Evolutionary conservation across 805 yeast genomes (phyloP).

Genomic region (Candida sanyiensis): DNA sequence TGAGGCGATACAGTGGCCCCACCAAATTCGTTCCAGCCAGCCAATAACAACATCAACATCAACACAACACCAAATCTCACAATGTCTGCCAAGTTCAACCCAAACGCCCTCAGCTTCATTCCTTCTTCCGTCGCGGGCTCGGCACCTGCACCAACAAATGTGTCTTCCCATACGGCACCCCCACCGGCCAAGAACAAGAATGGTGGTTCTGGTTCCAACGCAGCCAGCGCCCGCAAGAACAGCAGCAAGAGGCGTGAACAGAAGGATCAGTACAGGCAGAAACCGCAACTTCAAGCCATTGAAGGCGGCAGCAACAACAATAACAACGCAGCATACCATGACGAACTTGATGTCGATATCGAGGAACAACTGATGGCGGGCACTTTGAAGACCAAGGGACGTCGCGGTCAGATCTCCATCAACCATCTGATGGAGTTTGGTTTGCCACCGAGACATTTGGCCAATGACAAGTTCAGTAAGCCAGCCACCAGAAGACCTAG

Average conservation of each 20-base stretch:
- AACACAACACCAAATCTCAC: neutral
- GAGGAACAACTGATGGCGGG: conserved; percentile 32
- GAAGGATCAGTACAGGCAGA: conserved; percentile 5
- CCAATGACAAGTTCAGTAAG: conserved; percentile 8
- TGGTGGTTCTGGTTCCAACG: conserved; percentile 5
- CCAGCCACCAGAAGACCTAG: conserved; percentile 23
- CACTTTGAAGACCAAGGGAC: conserved; percentile 30
- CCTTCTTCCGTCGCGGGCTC: conserved; percentile 12
- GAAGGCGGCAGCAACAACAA: neutral
- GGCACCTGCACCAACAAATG: conserved; percentile 5
- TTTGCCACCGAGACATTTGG: conserved; percentile 35
- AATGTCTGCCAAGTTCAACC: conserved; percentile 21
- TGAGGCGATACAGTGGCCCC: conserved; percentile 9
- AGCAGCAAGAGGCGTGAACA: conserved; percentile 11
- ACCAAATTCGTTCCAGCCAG: conserved; percentile 2
- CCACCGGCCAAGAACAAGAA: conserved; percentile 12
- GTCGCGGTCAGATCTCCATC: conserved; percentile 44
- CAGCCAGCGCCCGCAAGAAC: neutral
- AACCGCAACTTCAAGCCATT: neutral
- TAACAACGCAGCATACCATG: conserved; percentile 6
- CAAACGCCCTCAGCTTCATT: conserved; percentile 16
- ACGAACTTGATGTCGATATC: conserved; percentile 27
- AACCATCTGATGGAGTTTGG: conserved; percentile 63
- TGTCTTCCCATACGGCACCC: conserved; percentile 20
- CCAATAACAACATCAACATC: neutral